phyloP scores from a whole-genome alignment of 352 stramenopile genomes.

The Pythium brachiatum region DNA sequence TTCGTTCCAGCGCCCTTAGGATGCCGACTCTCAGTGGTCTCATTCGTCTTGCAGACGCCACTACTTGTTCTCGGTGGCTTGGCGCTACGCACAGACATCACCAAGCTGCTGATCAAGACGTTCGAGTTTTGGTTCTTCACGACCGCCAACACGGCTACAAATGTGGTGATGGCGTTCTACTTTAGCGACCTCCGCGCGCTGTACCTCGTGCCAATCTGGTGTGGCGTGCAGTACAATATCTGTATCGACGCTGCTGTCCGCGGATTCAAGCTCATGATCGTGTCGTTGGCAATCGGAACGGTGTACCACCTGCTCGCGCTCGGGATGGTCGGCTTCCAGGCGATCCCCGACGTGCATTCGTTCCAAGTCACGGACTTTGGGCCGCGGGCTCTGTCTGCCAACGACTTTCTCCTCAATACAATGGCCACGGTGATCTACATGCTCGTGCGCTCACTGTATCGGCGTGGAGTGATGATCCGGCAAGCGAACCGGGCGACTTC shows the following conservation, averaged over 20 bases:
- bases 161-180: constrained; percentile 10
- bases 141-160: constrained; percentile 13
- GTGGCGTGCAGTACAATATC: constrained; percentile 20
- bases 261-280: constrained; percentile 6
- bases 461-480: neutral
- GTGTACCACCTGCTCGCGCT: constrained; percentile 4
- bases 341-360: neutral
- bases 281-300: constrained; percentile 1
- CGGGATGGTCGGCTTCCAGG: neutral
- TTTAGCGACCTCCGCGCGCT: constrained; percentile 10
- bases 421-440: constrained; percentile 12
- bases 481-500: neutral
- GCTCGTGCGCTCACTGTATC: constrained; percentile 12
- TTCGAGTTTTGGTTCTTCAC: constrained; percentile 25
- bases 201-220: constrained; percentile 10
- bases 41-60: neutral
- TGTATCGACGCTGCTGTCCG: constrained; percentile 17
- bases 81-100: constrained; percentile 1
- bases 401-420: constrained; percentile 22
- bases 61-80: constrained; percentile 1
- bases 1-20: neutral
- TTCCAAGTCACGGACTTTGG: constrained; percentile 22
- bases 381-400: neutral
- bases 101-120: constrained; percentile 10
- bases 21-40: neutral